Base-by-base conservation (phyloP, 805 yeast species). In the Cyberlindnera japonica region DNA sequence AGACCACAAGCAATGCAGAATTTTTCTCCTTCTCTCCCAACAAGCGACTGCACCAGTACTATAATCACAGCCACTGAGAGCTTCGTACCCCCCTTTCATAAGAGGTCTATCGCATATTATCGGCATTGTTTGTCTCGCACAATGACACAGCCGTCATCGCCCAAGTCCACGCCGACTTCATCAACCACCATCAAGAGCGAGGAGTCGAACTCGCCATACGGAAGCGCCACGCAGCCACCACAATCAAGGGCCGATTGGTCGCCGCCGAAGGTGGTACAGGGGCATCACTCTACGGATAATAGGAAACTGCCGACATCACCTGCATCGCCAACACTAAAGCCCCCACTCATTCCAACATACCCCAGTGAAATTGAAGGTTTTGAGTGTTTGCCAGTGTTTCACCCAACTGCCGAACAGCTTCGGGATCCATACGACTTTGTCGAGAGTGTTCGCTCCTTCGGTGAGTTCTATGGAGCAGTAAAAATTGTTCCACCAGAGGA, bases 381-480 rank as follows among this genome's bases (percentile, higher is more conserved):
- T 7, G 24, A 37, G 10, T 22, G 31, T 8, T 20, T 43, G n/a
- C 40, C 43, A 6, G 32, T 28, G 7, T 21, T 18, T 13, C 34
- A 37, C 22, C 75, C 83, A 12, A 63, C 75, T 3, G 62, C 61
- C 15, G 68, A 67, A 16, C 77, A 80, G 47, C 72, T 75, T 44
- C 53, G 61, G 24, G 83, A 80, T 56, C 88, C 90, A 2, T 64
- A 75, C 12, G 56, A 52, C 29, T 77, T 77, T 45, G 63, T 80
- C 24, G 79, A 77, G 42, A 61, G 68, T 11, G 48, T 77, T 4
- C 53, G 60, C 10, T 62, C 59, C 0, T 49, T 61, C n/a, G 88
- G 84, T 0, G 58, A 55, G 32, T 51, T 61, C 21, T 69, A 66
- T 50, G 91, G 91, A 1, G 89, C 88, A 14, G 65, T 84, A 28